Evolutionary conservation across 805 yeast genomes (phyloP), one percentile per base, ranked within the genome.

Genomic region (Hanseniaspora hatyaiensis): DNA sequence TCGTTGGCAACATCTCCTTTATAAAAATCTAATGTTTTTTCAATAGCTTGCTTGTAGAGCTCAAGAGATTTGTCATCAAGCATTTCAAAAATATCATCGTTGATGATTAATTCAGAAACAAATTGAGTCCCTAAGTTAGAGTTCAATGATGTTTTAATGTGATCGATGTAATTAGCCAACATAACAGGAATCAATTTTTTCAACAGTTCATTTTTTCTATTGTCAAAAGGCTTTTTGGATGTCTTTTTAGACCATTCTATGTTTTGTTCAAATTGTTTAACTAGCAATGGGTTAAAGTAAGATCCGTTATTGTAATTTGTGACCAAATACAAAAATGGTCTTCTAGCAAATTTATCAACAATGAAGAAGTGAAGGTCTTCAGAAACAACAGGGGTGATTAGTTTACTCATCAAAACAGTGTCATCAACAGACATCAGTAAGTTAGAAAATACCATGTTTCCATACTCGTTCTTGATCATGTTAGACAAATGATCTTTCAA

Each of bases 381-480:
- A 37, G 70, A 66, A 26, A 70, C 64, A 6, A 59, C 38, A 15
- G 61, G 57, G 20, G 58, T 59, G 59, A 89, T 82, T 0, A 94
- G 73, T 63, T 85, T 87, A 61, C 71, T 71, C 37, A 85, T 73
- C 57, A 85, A 70, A 47, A 82, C 92, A 2, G 97, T 88, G 70
- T 89, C 98, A 69, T 89, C 98, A 50, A 88, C 92, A 23, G 89
- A 79, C 75, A 82, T 72, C 64, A 84, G 80, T 34, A 86, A 67
- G 11, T 89, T 75, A 55, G 77, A 81, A 53, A 88, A 72, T 12
- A 88, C 96, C 39, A 72, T 57, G 63, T 84, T 82, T 60, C 98
- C 98, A 60, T 75, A 74, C 64, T 88, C 95, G 62, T 89, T 89
- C 52, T 77, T 75, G 47, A 85, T 78, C 62, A 88, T 70, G 52